Evolutionary conservation across 805 yeast species (phyloP).

Genomic region (Wickerhamiella azyma): DNA sequence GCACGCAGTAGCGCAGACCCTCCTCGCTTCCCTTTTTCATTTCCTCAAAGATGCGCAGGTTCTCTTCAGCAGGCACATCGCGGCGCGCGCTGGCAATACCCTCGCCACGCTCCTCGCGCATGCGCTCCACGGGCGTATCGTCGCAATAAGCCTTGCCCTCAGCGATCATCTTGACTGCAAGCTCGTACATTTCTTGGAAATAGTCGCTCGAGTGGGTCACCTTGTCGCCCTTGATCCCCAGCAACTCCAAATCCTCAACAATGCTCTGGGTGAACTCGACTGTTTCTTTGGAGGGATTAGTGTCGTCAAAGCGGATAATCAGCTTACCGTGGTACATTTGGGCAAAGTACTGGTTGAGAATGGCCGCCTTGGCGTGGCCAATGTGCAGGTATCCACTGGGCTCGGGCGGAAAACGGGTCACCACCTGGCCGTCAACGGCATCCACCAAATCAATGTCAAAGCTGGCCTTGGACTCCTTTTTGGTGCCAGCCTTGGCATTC

Average conservation of each 20-base stretch:
- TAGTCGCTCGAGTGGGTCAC: conserved; percentile 87
- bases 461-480: conserved; percentile 84
- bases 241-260: conserved; percentile 74
- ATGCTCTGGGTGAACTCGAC: conserved; percentile 88
- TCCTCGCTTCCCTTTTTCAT: conserved; percentile 90
- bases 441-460: conserved; percentile 85
- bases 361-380: conserved; percentile 98
- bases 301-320: conserved; percentile 93
- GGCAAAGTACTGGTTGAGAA: conserved; percentile 93
- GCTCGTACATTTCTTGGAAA: conserved; percentile 80
- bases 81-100: conserved; percentile 89
- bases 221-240: conserved; percentile 79
- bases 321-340: conserved; percentile 90
- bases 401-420: conserved; percentile 98
- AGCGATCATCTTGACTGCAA: conserved; percentile 74
- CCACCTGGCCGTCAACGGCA: conserved; percentile 89
- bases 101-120: conserved; percentile 98
- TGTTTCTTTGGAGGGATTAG: conserved; percentile 95
- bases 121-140: conserved; percentile 82
- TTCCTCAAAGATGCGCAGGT: conserved; percentile 72
- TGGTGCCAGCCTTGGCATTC: conserved; percentile 46
- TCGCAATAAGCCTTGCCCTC: conserved; percentile 97
- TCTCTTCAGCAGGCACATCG: conserved; percentile 87
- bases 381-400: conserved; percentile 98
- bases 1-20: conserved; percentile 81